A percentile compares a stretch with the other conserved stretches of the same genome.
phyloP scores from a whole-genome alignment of 2,329 filamentous ascomycete species.

The Fusarium tupiense region DNA sequence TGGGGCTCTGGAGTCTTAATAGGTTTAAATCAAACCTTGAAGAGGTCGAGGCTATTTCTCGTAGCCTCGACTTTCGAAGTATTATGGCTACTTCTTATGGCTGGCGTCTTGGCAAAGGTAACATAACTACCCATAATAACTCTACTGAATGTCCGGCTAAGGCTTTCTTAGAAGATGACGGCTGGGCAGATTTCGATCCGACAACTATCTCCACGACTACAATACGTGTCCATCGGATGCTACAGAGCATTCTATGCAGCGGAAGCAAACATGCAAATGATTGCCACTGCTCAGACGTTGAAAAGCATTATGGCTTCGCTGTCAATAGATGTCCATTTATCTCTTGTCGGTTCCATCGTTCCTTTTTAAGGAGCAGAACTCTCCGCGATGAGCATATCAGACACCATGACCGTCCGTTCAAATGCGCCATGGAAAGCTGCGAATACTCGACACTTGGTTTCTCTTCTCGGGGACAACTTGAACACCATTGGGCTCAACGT shows the following conservation, averaged over 20 bases:
- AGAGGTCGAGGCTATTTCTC: background rate
- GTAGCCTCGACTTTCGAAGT: background rate
- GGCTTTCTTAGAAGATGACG: accelerated
- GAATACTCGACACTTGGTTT: background rate
- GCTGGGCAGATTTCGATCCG: background rate
- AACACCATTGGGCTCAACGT: background rate
- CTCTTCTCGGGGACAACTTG: background rate
- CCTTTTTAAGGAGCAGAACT: accelerated
- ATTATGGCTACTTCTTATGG: background rate
- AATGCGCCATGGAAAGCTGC: accelerated
- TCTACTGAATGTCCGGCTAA: background rate
- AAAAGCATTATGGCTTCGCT: background rate
- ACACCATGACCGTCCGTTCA: background rate
- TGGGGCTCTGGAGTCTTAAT: background rate
- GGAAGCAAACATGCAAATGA: background rate
- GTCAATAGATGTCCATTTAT: background rate
- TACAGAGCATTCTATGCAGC: background rate
- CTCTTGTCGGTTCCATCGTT: background rate
- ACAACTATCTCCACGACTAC: background rate
- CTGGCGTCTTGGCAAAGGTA: background rate
- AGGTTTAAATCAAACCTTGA: accelerated
- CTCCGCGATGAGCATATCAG: background rate
- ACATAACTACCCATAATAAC: accelerated
- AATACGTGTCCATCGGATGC: background rate
- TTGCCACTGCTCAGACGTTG: background rate